Conservation (phyloP, 78 protist species). For the Dictyostelium intermedium region DNA sequence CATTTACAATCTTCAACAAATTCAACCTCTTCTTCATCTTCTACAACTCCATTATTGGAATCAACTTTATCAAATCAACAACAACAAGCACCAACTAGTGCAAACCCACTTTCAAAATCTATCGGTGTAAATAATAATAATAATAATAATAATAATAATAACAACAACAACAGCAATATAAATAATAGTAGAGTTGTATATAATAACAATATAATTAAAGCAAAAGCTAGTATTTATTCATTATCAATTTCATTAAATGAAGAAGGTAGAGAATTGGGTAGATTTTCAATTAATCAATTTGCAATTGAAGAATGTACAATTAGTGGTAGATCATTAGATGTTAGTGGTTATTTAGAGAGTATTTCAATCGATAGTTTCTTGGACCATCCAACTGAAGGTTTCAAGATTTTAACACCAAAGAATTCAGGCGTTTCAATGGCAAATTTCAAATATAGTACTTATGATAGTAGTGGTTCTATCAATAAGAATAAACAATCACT, state of each 20-base stretch:
- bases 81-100: neutral
- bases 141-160: neutral
- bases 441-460: constrained; percentile 38
- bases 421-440: constrained; percentile 63
- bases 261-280: constrained; percentile 36
- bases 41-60: neutral
- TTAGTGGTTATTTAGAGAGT: constrained; percentile 42
- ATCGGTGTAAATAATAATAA: neutral
- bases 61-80: neutral
- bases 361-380: constrained; percentile 50
- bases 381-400: constrained; percentile 8
- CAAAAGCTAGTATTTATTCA: constrained; percentile 58
- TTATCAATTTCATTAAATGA: constrained; percentile 65
- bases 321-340: constrained; percentile 28
- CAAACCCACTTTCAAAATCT: neutral
- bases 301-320: constrained; percentile 29
- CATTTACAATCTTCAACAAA: neutral
- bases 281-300: constrained; percentile 49
- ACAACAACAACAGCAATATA: neutral
- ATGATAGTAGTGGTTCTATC: neutral
- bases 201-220: constrained; percentile 3
- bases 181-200: neutral
- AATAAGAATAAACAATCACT: neutral
- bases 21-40: neutral
- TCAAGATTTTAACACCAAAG: constrained; percentile 63